Percentiles rank a stretch among this genome's conserved stretches.
phyloP scores from a whole-genome alignment of 2,329 filamentous ascomycete species.

The Dissoconium aciculare region DNA sequence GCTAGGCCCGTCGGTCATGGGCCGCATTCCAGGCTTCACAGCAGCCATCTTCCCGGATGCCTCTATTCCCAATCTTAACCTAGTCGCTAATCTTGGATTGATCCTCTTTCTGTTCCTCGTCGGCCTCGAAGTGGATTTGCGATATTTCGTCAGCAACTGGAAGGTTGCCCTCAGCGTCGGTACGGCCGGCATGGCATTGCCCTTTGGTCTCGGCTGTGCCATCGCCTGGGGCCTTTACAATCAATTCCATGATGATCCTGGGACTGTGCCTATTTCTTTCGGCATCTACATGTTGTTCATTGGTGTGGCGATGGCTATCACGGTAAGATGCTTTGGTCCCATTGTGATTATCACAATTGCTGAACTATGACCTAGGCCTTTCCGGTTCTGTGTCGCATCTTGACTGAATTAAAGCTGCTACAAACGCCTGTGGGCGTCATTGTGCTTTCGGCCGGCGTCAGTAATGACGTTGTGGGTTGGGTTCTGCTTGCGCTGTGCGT shows the following conservation, averaged over 20 bases:
- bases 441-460: constrained; percentile 76
- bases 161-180: constrained; percentile 62
- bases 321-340: constrained; percentile 34
- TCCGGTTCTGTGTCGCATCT: constrained; percentile 82
- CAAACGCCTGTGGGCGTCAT: constrained; percentile 73
- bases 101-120: constrained; percentile 79
- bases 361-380: constrained; percentile 44
- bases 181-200: constrained; percentile 62
- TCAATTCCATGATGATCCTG: constrained; percentile 47
- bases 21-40: constrained; percentile 66
- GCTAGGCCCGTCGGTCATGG: constrained; percentile 76
- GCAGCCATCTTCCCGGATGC: constrained; percentile 58
- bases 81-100: constrained; percentile 71
- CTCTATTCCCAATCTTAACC: constrained; percentile 59
- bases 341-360: too few relatives aligned
- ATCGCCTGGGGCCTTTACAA: constrained; percentile 71
- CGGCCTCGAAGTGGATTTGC: constrained; percentile 71
- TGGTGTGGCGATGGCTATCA: constrained; percentile 86
- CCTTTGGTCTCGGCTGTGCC: constrained; percentile 67
- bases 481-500: constrained; percentile 85
- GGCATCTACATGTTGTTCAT: constrained; percentile 62
- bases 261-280: constrained; percentile 44
- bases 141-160: constrained; percentile 68
- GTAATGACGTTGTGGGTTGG: constrained; percentile 86
- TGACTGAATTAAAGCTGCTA: constrained; percentile 80